A percentile compares a stretch with the other conserved stretches of the same genome.
Evolutionary conservation across 2,329 filamentous ascomycete species (phyloP).

Genomic region (Trichoderma sp.): DNA sequence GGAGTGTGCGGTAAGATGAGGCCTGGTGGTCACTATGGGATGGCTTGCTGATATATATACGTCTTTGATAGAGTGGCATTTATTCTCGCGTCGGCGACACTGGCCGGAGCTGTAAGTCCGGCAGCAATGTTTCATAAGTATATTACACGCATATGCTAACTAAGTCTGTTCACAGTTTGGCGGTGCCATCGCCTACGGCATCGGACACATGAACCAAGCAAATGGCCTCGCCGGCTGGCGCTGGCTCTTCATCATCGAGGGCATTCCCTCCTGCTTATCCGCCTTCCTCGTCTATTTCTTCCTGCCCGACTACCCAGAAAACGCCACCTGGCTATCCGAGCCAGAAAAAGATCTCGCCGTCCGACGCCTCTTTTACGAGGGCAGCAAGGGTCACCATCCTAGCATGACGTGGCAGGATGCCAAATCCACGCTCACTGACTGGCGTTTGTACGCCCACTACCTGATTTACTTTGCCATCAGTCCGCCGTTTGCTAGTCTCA

Average conservation of each 20-base stretch:
- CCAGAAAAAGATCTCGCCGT: conserved; percentile 56
- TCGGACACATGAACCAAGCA: conserved; percentile 66
- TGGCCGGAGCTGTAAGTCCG: conserved; percentile 57
- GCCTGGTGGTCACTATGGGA: neutral
- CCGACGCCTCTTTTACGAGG: conserved; percentile 43
- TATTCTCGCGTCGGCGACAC: conserved; percentile 64
- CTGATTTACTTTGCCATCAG: conserved; percentile 51
- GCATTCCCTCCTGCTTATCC: conserved; percentile 61
- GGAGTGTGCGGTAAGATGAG: conserved; percentile 52
- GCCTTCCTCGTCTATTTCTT: conserved; percentile 63
- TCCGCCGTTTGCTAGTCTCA: conserved; percentile 56
- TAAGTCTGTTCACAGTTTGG: conserved; percentile 46
- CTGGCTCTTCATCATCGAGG: conserved; percentile 63
- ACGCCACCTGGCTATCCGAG: conserved; percentile 57
- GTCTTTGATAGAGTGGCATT: conserved; percentile 55
- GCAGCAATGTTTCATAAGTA: neutral
- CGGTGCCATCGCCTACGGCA: conserved; percentile 68
- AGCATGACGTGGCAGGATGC: conserved; percentile 64
- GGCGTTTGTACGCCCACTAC: conserved; percentile 66
- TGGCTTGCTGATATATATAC: neutral
- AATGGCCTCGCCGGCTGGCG: conserved; percentile 65
- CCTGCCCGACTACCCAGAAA: conserved; percentile 66
- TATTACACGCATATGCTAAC: neutral
- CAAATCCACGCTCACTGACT: conserved; percentile 63
- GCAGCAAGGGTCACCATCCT: conserved; percentile 56